Evolutionary conservation across 345 rosid genomes (phyloP), one percentile per base, ranked within the genome.

Genomic region (Salix brachista): DNA sequence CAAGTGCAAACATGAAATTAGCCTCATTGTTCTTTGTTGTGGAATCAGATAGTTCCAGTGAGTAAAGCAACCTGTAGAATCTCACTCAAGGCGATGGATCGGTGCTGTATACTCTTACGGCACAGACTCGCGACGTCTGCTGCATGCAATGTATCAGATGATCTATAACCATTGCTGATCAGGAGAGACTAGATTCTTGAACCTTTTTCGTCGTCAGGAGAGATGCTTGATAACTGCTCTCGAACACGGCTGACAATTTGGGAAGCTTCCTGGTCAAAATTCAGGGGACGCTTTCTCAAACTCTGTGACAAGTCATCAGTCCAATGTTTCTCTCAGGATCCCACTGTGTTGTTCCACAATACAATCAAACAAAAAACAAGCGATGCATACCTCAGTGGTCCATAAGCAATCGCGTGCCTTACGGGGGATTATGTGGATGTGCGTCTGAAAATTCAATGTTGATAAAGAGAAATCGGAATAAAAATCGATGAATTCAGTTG

Each of bases 401-500:
- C 97, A 95, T 68, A 95, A 84, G 84, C 96, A 93, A 80, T 95
- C 99, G 2, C 79, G 73, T 16, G 88, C 90, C 80, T 89, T 91
- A 1, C 99, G 95, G 0, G 97, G 99, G 66, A 95, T 95, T 83
- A 95, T 93, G 77, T 95, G 99, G 86, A 95, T 85, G 78, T 95
- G 99, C 12, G 97, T 95, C 99, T 95, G 90, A 75, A 89, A 80
- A 37, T 32, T 11, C 48, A 21, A 65, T 6, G 58, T 75, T 54
- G 25, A 74, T 68, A 61, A 52, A 73, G 30, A 23, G 75, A 46
- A 64, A 54, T 56, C 39, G 41, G 67, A 66, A 46, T 4, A 34
- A 19, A 56, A 39, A 46, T 17, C 13, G 10, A 1, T 39, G 28
- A 56, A 17, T 8, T 39, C 23, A 14, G 26, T 61, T 70, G 32